These are phyloP conservation scores for Acanthamoeba divionensis DNA, from an alignment of 208 protist species.

Conservation along the genomic window DNA sequence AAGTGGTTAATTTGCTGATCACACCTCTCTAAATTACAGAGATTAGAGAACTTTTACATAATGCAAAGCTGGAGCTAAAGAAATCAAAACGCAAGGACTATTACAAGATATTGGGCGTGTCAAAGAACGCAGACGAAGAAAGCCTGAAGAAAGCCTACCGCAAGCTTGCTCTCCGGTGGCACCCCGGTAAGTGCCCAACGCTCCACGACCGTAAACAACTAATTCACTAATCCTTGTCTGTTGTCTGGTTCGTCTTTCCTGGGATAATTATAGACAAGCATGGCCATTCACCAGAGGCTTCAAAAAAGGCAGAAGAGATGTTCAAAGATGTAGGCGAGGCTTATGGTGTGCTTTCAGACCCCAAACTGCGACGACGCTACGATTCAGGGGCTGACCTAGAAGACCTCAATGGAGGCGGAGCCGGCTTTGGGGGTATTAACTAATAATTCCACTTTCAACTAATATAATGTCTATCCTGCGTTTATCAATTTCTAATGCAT, in stretches of 20 bases:
- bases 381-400: constrained; percentile 61
- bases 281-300: not conserved
- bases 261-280: not conserved
- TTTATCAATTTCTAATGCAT: not conserved
- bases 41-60: constrained; percentile 40
- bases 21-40: not conserved
- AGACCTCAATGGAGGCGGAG: constrained; percentile 42
- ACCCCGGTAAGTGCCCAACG: constrained; percentile 72
- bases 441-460: too few species aligned
- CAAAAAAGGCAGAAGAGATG: constrained; percentile 61
- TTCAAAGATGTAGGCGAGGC: constrained; percentile 78
- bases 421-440: constrained; percentile 45
- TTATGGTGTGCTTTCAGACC: constrained; percentile 66
- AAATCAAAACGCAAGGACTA: constrained; percentile 76
- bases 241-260: too few species aligned
- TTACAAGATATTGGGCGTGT: constrained; percentile 77
- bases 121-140: constrained; percentile 64
- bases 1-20: not conserved
- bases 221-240: not conserved
- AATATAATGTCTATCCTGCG: too few species aligned
- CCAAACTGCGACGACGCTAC: constrained; percentile 61
- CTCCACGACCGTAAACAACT: too few species aligned
- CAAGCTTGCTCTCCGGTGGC: constrained; percentile 77
- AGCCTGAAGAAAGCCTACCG: constrained; percentile 83
- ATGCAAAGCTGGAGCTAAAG: constrained; percentile 73